Conservation (phyloP, 371 early-diverging fungal species). For the Nematocida sp. region DNA sequence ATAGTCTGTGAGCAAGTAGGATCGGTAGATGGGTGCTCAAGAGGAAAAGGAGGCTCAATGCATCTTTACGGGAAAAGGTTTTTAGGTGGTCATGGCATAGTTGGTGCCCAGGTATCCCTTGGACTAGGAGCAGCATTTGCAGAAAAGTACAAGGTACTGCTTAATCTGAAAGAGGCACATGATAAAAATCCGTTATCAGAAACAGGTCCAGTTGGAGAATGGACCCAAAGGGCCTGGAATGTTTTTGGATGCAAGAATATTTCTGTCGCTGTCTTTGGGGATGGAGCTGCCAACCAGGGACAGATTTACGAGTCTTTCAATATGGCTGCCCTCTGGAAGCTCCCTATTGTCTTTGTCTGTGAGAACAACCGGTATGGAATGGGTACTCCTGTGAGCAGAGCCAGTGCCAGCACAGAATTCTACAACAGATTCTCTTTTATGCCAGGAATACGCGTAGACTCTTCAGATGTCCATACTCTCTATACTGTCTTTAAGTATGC, state of each 20-base stretch:
- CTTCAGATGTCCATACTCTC: conserved; percentile 68
- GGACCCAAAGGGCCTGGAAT: conserved; percentile 42
- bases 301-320: conserved; percentile 97
- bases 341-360: conserved; percentile 88
- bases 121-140: conserved; percentile 90
- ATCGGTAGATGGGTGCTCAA: conserved; percentile 75
- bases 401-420: conserved; percentile 83
- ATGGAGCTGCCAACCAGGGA: conserved; percentile 98
- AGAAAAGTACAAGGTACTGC: conserved; percentile 72
- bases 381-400: conserved; percentile 84
- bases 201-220: conserved; percentile 19
- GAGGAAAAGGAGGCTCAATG: conserved; percentile 99
- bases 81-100: conserved; percentile 98
- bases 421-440: conserved; percentile 88
- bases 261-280: conserved; percentile 86
- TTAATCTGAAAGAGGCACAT: not conserved
- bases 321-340: conserved; percentile 95
- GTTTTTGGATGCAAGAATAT: conserved; percentile 32
- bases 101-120: conserved; percentile 94
- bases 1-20: conserved; percentile 79
- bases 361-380: conserved; percentile 98
- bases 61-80: conserved; percentile 92
- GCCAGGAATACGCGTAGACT: conserved; percentile 76
- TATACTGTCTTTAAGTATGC: conserved; percentile 50
- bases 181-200: not conserved